phyloP scores from a whole-genome alignment of 2,329 filamentous ascomycete species.

The Pseudopithomyces maydicus region DNA sequence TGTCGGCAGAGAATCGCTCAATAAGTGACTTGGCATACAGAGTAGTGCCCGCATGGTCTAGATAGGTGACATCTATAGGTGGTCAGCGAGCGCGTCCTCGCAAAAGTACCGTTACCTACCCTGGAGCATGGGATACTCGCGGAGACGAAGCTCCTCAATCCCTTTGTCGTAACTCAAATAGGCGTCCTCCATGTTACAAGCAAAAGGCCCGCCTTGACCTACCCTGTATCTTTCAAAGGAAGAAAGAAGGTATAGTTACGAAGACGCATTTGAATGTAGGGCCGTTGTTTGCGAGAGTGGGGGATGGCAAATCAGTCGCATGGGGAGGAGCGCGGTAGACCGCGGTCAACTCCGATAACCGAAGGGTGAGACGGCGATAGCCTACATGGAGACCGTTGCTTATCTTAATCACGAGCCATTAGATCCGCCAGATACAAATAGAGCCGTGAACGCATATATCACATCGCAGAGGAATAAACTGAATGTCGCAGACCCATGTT shows the following conservation, averaged over 20 bases:
- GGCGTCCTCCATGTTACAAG: conserved; percentile 32
- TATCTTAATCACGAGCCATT: background rate
- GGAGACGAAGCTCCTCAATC: conserved; percentile 63
- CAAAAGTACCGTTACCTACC: conserved; percentile 51
- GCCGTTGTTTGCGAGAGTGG: conserved; percentile 38
- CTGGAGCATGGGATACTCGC: conserved; percentile 72
- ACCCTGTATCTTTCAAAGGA: conserved; percentile 29
- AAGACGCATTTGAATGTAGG: conserved; percentile 32
- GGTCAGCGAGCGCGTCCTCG: conserved; percentile 10
- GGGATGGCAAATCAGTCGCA: conserved; percentile 40
- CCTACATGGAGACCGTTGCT: background rate
- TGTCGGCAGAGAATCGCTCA: conserved; percentile 77
- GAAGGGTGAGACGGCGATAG: conserved; percentile 10
- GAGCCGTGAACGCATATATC: too few species aligned
- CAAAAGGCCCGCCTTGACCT: conserved; percentile 12
- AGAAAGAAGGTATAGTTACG: conserved; percentile 11
- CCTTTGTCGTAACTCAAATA: conserved; percentile 58
- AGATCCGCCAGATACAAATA: background rate
- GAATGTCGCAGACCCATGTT: too few species aligned
- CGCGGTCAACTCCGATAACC: conserved; percentile 33
- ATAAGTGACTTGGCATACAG: conserved; percentile 80
- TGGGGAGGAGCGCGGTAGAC: conserved; percentile 15
- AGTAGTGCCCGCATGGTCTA: conserved; percentile 96
- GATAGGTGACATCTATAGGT: conserved; percentile 72
- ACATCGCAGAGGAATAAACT: too few species aligned